A percentile compares a stretch with the other conserved stretches of the same genome.
These are phyloP conservation scores for Colletotrichum sp. DNA, from an alignment of 2,329 filamentous ascomycete genomes.

Conservation along the genomic window DNA sequence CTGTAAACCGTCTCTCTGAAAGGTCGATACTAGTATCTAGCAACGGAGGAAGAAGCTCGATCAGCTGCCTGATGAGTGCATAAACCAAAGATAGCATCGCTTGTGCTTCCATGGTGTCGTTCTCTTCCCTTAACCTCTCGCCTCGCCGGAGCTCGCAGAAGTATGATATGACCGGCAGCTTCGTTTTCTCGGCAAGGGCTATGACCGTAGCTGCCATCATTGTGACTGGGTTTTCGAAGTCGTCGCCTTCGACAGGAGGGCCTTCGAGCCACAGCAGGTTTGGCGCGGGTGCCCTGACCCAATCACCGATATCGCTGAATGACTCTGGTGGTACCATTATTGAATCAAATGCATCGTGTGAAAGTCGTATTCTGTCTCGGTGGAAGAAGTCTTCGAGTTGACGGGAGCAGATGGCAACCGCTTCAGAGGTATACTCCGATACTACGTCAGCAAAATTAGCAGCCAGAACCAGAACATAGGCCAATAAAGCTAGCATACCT, in stretches of 20 bases:
- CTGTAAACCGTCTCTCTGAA: neutral
- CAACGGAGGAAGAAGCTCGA: slow-evolving; percentile 6
- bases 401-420: neutral
- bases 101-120: neutral
- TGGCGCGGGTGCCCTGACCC: neutral
- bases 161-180: slow-evolving; percentile 19
- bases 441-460: neutral
- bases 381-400: neutral
- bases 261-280: slow-evolving; percentile 21
- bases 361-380: neutral
- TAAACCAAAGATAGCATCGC: neutral
- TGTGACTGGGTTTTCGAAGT: slow-evolving; percentile 8
- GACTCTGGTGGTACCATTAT: neutral
- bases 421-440: neutral
- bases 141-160: slow-evolving; percentile 21
- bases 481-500: neutral
- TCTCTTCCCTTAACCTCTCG: neutral
- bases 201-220: slow-evolving; percentile 12
- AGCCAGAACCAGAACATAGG: too few relatives aligned
- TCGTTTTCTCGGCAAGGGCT: neutral
- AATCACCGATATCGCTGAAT: neutral
- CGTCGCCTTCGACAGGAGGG: neutral
- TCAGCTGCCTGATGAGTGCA: slow-evolving; percentile 17
- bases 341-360: neutral
- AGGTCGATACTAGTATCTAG: neutral